Evolutionary conservation across 352 stramenopile species (phyloP), one percentile per base, ranked within the genome.

Genomic region (Pythium plurisporium): DNA sequence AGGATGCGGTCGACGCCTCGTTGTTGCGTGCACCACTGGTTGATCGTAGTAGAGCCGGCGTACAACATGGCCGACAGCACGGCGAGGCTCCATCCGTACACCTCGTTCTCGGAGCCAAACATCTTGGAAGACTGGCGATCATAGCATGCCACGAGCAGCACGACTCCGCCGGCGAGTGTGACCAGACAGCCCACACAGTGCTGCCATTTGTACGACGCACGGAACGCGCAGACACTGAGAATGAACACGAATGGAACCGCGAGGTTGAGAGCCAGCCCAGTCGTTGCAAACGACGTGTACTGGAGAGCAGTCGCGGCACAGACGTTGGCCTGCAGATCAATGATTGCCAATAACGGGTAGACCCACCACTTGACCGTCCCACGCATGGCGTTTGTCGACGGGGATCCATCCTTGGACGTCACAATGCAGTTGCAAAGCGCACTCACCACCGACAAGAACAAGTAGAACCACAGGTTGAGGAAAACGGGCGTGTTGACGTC

Each of bases 241-340:
- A 73, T 33, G 44, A 66, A 74, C 1, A 79, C 61, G 38, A 83
- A 81, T 14, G 74, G 74, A 19, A 79, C 72, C 8, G 74, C 62
- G 25, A 80, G 53, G 56, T 80, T 79, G 20, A 83, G 61, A 38
- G 75, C 64, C 2, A 80, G 50, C 0, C 61, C 74, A 2, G 67
- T 62, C 0, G 67, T 65, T 20, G 51, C 51, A 52, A 76, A 83
- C 27, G 74, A 64, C 1, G 52, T 44, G 53, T 69, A 79, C 34
- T 60, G 63, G 40, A 81, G 61, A 7, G 67, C 56, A 4, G 59
- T 63, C 6, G 69, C 59, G 0, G 66, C 65, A 22, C 60, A 70
- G 22, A 68, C 68, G 56, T 83, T 80, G 14, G 65, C 74, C 46
- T 83, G 55, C 8, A 76, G 50, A 27, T 81, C 71, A 12, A 80